These are phyloP conservation scores for Penicillium corylophilum DNA, from an alignment of 2,329 filamentous ascomycete species.

Conservation along the genomic window DNA sequence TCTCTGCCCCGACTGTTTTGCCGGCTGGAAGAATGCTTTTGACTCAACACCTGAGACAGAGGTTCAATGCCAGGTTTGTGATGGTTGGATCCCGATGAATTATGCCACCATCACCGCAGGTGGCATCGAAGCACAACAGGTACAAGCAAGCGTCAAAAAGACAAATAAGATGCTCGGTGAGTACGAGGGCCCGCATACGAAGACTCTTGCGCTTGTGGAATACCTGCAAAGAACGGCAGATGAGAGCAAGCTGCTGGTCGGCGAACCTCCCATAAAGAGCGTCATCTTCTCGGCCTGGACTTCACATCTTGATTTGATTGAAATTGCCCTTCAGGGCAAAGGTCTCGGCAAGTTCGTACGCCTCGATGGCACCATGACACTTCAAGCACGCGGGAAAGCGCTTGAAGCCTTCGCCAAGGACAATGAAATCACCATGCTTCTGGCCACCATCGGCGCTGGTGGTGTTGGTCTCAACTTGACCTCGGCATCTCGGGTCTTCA, in stretches of 20 bases:
- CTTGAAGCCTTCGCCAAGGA: slow-evolving; percentile 78
- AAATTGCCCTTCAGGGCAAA: slow-evolving; percentile 68
- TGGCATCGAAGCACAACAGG: slow-evolving; percentile 54
- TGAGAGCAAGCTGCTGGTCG: slow-evolving; percentile 52
- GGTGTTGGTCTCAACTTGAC: slow-evolving; percentile 91
- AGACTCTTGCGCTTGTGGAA: slow-evolving; percentile 79
- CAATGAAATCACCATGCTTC: slow-evolving; percentile 69
- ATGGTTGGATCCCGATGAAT: slow-evolving; percentile 59
- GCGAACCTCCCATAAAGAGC: slow-evolving; percentile 78
- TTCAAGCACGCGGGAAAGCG: slow-evolving; percentile 69
- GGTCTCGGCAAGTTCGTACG: slow-evolving; percentile 63
- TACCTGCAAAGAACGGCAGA: slow-evolving; percentile 66
- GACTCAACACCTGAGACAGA: slow-evolving; percentile 49
- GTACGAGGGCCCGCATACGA: slow-evolving; percentile 87
- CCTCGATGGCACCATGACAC: slow-evolving; percentile 87
- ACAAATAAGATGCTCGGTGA: slow-evolving; percentile 61
- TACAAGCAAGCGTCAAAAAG: slow-evolving; percentile 47
- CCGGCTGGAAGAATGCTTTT: slow-evolving; percentile 57
- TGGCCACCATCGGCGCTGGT: slow-evolving; percentile 89
- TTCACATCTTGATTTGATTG: slow-evolving; percentile 86
- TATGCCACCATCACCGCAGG: slow-evolving; percentile 68
- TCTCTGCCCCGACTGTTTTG: slow-evolving; percentile 73
- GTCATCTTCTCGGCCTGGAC: slow-evolving; percentile 98
- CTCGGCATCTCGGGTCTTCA: slow-evolving; percentile 79
- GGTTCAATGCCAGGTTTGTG: slow-evolving; percentile 66